These are phyloP conservation scores for Aphanoascus verrucosus DNA, from an alignment of 2,329 filamentous ascomycete genomes.

Conservation along the genomic window DNA sequence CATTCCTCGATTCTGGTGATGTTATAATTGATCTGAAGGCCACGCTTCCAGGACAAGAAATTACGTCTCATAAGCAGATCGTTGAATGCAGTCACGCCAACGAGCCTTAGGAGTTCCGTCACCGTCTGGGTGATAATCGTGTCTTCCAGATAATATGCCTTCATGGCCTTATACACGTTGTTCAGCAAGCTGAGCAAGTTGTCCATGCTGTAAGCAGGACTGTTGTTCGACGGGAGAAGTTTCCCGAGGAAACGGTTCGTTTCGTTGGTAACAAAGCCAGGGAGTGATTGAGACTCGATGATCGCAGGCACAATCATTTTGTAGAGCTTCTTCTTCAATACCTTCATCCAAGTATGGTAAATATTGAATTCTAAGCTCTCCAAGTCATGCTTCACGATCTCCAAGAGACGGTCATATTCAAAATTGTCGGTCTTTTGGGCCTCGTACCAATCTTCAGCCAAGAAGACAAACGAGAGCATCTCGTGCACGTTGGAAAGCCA, in stretches of 20 bases:
- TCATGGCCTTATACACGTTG: slow-evolving; percentile 97
- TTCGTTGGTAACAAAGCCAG: slow-evolving; percentile 97
- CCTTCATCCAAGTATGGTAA: slow-evolving; percentile 99
- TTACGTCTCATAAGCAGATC: slow-evolving; percentile 95
- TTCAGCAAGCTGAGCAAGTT: slow-evolving; percentile 91
- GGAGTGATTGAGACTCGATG: slow-evolving; percentile 95
- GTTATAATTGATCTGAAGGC: slow-evolving; percentile 99
- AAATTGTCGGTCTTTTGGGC: slow-evolving; percentile 99
- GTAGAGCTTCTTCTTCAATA: slow-evolving; percentile 95
- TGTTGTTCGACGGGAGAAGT: slow-evolving; percentile 77
- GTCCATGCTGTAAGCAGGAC: slow-evolving; percentile 98
- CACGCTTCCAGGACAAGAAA: slow-evolving; percentile 98
- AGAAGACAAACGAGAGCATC: slow-evolving; percentile 98
- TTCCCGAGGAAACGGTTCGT: slow-evolving; percentile 97
- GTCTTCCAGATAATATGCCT: slow-evolving; percentile 94
- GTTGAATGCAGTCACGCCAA: slow-evolving; percentile 97
- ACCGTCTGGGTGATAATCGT: slow-evolving; percentile 92
- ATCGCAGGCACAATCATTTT: slow-evolving; percentile 99
- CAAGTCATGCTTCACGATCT: slow-evolving; percentile 98
- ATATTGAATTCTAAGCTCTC: slow-evolving; percentile 99
- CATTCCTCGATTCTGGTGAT: slow-evolving; percentile 98
- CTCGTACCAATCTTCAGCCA: slow-evolving; percentile 99
- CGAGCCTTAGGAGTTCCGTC: slow-evolving; percentile 81
- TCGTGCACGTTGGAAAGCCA: slow-evolving; percentile 99
- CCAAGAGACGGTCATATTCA: slow-evolving; percentile 91